Percentiles rank a stretch among this genome's conserved stretches.
Evolutionary conservation across 768 basidiomycete species (phyloP).

Genomic region (Cyclocybe cylindracea): DNA sequence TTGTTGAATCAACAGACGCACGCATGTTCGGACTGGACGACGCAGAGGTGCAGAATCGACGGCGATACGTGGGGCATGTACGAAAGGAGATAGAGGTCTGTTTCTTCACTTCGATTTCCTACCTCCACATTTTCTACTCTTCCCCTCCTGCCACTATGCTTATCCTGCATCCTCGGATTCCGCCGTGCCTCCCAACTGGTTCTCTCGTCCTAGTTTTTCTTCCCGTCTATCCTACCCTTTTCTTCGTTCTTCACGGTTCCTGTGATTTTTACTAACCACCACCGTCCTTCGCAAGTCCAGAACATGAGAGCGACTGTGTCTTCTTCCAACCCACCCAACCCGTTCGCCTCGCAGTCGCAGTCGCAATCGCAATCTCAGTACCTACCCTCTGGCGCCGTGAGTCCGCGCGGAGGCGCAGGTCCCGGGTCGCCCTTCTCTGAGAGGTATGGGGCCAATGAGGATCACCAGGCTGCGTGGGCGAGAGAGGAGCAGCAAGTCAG

Average conservation of each 20-base stretch:
- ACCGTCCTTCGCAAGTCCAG: constrained; percentile 51
- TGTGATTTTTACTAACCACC: constrained; percentile 21
- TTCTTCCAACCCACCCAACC: constrained; percentile 14
- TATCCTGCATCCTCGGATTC: not conserved
- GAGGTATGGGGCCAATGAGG: constrained; percentile 37
- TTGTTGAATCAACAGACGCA: constrained; percentile 85
- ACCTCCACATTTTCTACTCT: not conserved
- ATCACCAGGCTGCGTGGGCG: constrained; percentile 81
- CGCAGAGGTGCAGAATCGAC: constrained; percentile 71
- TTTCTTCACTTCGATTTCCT: constrained; percentile 23
- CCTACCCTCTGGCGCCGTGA: not conserved
- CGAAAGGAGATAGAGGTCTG: constrained; percentile 78
- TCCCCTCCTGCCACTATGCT: not conserved
- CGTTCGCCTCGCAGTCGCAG: constrained; percentile 19
- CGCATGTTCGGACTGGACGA: constrained; percentile 83
- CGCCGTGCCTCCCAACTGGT: too few relatives aligned
- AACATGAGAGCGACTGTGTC: constrained; percentile 70
- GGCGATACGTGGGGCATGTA: constrained; percentile 76
- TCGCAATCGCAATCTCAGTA: constrained; percentile 11
- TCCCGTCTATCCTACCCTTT: too few relatives aligned
- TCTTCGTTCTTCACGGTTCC: too few relatives aligned
- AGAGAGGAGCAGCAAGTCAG: constrained; percentile 83
- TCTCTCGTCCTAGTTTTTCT: too few relatives aligned
- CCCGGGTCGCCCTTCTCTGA: constrained; percentile 35
- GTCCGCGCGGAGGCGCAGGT: constrained; percentile 20